Evolutionary conservation across 177 flowering plant species (phyloP).

Genomic region (Vitis hybrid): DNA sequence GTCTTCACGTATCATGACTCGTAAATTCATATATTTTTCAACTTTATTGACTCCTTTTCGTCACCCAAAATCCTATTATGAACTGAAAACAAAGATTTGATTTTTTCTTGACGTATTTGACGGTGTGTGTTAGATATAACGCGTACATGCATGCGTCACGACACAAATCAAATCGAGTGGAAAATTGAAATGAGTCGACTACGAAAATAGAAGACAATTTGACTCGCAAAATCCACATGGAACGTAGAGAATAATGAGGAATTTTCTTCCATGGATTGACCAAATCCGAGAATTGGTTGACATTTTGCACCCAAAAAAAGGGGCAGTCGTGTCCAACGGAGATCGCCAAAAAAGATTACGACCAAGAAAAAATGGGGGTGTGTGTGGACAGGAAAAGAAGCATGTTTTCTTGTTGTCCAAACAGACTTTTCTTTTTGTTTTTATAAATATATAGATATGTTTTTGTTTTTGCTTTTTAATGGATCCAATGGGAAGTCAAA

Average conservation of each 20-base stretch:
- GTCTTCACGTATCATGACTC: no score
- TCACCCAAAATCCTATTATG: no score
- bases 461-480: neutral
- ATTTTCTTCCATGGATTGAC: neutral
- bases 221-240: neutral
- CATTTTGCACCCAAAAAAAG: slow-evolving; percentile 10
- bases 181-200: no score
- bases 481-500: slow-evolving; percentile 21
- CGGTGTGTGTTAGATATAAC: no score
- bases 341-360: neutral
- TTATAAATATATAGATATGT: neutral
- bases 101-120: no score
- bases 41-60: no score
- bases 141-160: no score
- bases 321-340: neutral
- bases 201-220: neutral
- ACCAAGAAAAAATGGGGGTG: slow-evolving; percentile 3
- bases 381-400: neutral
- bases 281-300: slow-evolving; percentile 3
- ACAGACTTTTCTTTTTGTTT: neutral
- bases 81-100: no score
- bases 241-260: neutral
- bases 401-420: slow-evolving; percentile 12
- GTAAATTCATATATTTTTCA: no score
- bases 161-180: no score